A percentile compares a stretch with the other conserved stretches of the same genome.
phyloP scores from a whole-genome alignment of 306 rosid species.

The Potentilla sterilis region DNA sequence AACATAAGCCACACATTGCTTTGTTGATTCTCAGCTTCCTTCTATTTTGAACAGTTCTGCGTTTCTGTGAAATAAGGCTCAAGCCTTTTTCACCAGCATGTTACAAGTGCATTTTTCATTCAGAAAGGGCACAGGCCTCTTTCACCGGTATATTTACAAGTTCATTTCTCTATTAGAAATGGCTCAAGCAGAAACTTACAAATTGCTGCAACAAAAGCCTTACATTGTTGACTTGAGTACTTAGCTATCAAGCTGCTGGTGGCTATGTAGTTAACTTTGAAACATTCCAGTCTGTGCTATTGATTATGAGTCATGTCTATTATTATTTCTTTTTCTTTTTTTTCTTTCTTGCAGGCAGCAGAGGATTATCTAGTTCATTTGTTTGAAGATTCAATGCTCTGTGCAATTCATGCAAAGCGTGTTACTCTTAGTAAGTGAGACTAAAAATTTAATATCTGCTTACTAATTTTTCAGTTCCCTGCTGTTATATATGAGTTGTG shows the following conservation, averaged over 20 bases:
- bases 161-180: not conserved
- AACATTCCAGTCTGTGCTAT: not conserved
- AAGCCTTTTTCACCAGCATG: not conserved
- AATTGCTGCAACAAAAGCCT: not conserved
- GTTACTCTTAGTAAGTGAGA: constrained; percentile 84
- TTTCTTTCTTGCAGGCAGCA: constrained; percentile 57
- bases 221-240: not conserved
- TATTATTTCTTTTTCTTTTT: not conserved
- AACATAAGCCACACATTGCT: not conserved
- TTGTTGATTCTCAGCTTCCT: not conserved
- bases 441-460: constrained; percentile 18
- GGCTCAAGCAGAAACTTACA: not conserved
- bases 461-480: constrained; percentile 3
- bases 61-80: not conserved
- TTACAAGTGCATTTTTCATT: not conserved
- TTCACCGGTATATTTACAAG: not conserved
- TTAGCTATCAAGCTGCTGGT: not conserved
- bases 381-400: constrained; percentile 81
- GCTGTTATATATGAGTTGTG: constrained; percentile 18
- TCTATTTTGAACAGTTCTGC: not conserved
- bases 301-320: not conserved
- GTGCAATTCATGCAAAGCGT: constrained; percentile 90
- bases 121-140: not conserved
- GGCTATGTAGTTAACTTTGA: not conserved
- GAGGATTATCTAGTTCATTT: constrained; percentile 65